Base-by-base conservation (phyloP, 345 rosid species). In the Erodium maritimum region DNA sequence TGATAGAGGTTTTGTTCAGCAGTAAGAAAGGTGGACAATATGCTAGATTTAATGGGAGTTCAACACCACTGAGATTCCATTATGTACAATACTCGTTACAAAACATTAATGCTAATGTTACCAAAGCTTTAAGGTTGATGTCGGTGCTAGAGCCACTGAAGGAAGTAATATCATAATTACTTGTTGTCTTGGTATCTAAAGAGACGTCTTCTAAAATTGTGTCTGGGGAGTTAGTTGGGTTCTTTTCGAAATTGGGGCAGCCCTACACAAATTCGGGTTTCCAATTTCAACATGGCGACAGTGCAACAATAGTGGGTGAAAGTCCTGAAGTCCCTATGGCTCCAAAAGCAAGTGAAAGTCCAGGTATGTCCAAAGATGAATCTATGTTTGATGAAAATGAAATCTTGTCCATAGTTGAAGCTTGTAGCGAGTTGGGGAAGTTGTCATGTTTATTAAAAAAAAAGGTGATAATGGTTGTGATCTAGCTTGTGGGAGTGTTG, bases 141-240 rank as follows among this genome's bases (percentile, higher is more conserved):
- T 97, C 95, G 69, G 68, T 83, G 23, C 99, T 90, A 1, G 79
- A 79, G 64, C 83, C 91, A 0, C 54, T 85, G 14, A 79, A 56
- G 21, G 87, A 77, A 33, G 58, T 75, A 17, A 24, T 85, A 29
- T 73, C 82, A 0, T 90, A 78, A 70, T 68, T 83, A 0, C 82
- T 80, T 19, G 23, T 58, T 11, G 97, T 82, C 51, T 58, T 87
- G 62, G 70, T 83, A 56, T 77, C 88, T 0, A 85, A 78, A 60
- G 81, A n/a, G n/a, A n/a, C 91, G 21, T 58, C 69, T 0, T 69
- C 94, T 23, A 82, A 37, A 62, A 77, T 76, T 1, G 61, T 71
- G 60, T 8, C 70, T 17, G 59, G 59, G 19, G 83, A 79, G 19
- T 60, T 82, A 55, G 72, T 69, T 33, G 84, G 72, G 9, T 55